Evolutionary conservation across 2,329 filamentous ascomycete species (phyloP), one percentile per base, ranked within the genome.

Genomic region (Domatiomyces globalis): DNA sequence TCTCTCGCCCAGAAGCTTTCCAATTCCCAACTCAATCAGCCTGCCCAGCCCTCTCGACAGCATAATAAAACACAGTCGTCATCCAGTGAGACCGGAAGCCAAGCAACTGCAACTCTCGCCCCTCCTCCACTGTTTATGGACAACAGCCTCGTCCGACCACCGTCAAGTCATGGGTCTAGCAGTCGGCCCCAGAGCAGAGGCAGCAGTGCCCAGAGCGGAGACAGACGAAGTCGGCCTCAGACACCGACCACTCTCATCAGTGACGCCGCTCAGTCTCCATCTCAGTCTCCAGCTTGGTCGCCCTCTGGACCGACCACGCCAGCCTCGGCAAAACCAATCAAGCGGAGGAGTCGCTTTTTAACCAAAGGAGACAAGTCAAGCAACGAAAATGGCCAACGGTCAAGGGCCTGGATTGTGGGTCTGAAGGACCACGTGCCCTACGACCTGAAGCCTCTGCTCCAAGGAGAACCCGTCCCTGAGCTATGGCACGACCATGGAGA

Each of bases 401-500:
- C 66, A 9, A 63, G 62, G 51, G 78, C 79, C 9, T 82, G 79
- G 79, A 74, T 81, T 53, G 72, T 78, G 5, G 78, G 77, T 6
- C 68, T 80, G 57, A 69, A 73, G 44, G 73, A 78, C 54, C 76
- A 75, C 59, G 67, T 78, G 22, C 65, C 73, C 2, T 83, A 81
- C 57, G 77, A 79, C 58, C 54, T 78, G 48, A 65, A 68, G 2
- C 68, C 69, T 27, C 58, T 82, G 55, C 55, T 73, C 20, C 68
- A 69, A 50, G 77, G 72, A 42, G 70, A 76, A 52, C 75, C 71
- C 64, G 74, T 77, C 15, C 62, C 69, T 5, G 80, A 83, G 59
- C 63, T 83, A 7, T 83, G 80, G 80, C 76, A 81, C 57, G 75
- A 79, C 2, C 63, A 72, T 46, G 79, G 76, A n/a, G 78, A 82